A percentile compares a stretch with the other conserved stretches of the same genome.
These are phyloP conservation scores for Plantago lanceolata DNA, from an alignment of 305 asterid genomes.

Conservation along the genomic window DNA sequence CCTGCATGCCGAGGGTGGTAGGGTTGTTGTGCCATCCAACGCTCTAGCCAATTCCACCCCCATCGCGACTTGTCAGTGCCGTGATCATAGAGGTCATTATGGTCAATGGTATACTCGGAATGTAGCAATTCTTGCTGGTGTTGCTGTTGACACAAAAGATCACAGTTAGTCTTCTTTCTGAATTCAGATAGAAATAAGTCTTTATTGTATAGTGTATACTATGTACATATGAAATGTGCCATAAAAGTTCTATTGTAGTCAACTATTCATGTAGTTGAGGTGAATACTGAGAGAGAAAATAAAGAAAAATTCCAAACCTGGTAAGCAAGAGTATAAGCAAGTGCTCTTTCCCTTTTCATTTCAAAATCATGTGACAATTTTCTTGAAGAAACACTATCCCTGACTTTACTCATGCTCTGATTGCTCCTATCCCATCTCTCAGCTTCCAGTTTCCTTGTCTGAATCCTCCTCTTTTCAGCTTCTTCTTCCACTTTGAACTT, in stretches of 20 bases:
- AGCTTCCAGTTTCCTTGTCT: slow-evolving; percentile 33
- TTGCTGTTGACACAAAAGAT: slow-evolving; percentile 27
- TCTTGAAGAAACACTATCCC: slow-evolving; percentile 38
- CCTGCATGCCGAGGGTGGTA: slow-evolving; percentile 36
- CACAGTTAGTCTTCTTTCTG: not conserved
- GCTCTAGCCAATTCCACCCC: slow-evolving; percentile 92
- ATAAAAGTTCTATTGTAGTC: too few species aligned
- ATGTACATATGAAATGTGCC: too few species aligned
- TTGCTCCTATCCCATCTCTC: slow-evolving; percentile 51
- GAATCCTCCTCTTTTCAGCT: slow-evolving; percentile 30
- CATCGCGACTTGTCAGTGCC: slow-evolving; percentile 46
- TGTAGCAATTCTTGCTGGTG: slow-evolving; percentile 32
- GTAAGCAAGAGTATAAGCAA: slow-evolving; percentile 65
- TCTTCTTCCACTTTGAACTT: slow-evolving; percentile 30
- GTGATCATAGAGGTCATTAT: slow-evolving; percentile 25
- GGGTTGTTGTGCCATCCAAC: slow-evolving; percentile 86
- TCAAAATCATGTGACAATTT: slow-evolving; percentile 42
- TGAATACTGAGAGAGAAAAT: not conserved
- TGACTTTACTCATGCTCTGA: slow-evolving; percentile 37
- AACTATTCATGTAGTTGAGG: not conserved
- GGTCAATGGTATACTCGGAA: slow-evolving; percentile 25
- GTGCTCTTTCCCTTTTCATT: slow-evolving; percentile 57
- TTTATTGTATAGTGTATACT: too few species aligned
- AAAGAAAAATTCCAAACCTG: slow-evolving; percentile 40
- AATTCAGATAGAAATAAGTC: not conserved